Conservation (phyloP, 2,329 filamentous ascomycete species). For the Rhytidhysteron rufulum region DNA sequence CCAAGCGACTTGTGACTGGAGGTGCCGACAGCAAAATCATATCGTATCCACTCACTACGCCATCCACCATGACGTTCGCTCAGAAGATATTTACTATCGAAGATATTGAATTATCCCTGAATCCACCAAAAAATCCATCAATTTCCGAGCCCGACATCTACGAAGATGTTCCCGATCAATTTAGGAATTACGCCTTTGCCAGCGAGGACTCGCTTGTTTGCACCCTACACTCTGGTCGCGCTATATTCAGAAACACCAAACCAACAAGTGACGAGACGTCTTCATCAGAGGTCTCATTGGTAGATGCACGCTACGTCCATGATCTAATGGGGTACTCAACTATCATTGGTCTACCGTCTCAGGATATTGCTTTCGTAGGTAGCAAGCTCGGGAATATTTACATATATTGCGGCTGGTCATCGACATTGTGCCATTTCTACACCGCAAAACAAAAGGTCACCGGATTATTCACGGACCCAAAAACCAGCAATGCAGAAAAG, state of each 20-base stretch:
- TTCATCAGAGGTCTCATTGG: not conserved
- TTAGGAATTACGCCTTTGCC: constrained; percentile 64
- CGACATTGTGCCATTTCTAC: constrained; percentile 20
- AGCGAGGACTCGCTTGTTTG: constrained; percentile 51
- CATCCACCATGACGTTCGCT: not conserved
- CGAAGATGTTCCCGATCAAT: constrained; percentile 34
- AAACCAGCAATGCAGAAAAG: not conserved
- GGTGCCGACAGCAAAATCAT: constrained; percentile 73
- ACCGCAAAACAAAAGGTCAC: constrained; percentile 37
- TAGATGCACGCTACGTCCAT: constrained; percentile 14
- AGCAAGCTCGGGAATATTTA: constrained; percentile 44
- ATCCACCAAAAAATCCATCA: not conserved
- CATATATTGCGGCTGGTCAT: constrained; percentile 23
- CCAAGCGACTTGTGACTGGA: constrained; percentile 53
- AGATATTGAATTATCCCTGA: constrained; percentile 13
- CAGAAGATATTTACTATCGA: constrained; percentile 22
- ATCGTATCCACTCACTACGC: constrained; percentile 9
- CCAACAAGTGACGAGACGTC: not conserved
- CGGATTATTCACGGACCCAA: constrained; percentile 33
- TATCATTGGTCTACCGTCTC: constrained; percentile 33
- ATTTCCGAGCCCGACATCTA: constrained; percentile 10
- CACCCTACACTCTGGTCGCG: constrained; percentile 56
- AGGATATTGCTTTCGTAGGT: constrained; percentile 43
- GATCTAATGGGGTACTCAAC: constrained; percentile 49
- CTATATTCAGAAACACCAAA: constrained; percentile 43